These are phyloP conservation scores for Apostasia ramifera DNA, from an alignment of 106 monocot species.

Conservation along the genomic window DNA sequence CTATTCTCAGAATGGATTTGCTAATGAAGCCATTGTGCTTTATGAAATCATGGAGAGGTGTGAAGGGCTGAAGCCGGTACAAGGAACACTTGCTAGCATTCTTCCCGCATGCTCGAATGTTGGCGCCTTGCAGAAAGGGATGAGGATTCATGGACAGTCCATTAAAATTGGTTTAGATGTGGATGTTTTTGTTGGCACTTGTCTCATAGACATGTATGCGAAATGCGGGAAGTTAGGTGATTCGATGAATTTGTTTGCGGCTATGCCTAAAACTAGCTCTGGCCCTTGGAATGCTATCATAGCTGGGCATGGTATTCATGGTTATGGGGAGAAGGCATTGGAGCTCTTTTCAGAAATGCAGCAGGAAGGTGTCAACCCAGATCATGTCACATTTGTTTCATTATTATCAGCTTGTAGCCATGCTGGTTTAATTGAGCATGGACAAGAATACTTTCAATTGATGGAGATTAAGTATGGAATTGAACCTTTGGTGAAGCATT, in stretches of 20 bases:
- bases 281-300: constrained; percentile 72
- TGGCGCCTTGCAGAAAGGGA: constrained; percentile 64
- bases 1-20: constrained; percentile 49
- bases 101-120: constrained; percentile 63
- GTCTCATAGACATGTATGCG: constrained; percentile 75
- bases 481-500: constrained; percentile 52
- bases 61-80: constrained; percentile 33
- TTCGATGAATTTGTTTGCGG: constrained; percentile 39
- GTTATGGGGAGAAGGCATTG: constrained; percentile 56
- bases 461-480: constrained; percentile 44
- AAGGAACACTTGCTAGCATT: constrained; percentile 58
- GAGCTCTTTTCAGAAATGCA: constrained; percentile 44
- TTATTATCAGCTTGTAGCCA: constrained; percentile 68
- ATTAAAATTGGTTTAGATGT: constrained; percentile 32
- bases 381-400: constrained; percentile 62
- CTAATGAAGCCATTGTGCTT: constrained; percentile 28
- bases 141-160: constrained; percentile 47
- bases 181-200: constrained; percentile 64
- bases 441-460: constrained; percentile 23
- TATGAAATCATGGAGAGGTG: constrained; percentile 37
- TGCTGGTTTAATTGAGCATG: constrained; percentile 45
- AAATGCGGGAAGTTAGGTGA: constrained; percentile 70
- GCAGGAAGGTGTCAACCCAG: constrained; percentile 43
- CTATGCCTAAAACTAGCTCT: constrained; percentile 31
- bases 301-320: constrained; percentile 46